Conservation (phyloP, 306 rosid genomes). For the Oemleria cerasiformis region DNA sequence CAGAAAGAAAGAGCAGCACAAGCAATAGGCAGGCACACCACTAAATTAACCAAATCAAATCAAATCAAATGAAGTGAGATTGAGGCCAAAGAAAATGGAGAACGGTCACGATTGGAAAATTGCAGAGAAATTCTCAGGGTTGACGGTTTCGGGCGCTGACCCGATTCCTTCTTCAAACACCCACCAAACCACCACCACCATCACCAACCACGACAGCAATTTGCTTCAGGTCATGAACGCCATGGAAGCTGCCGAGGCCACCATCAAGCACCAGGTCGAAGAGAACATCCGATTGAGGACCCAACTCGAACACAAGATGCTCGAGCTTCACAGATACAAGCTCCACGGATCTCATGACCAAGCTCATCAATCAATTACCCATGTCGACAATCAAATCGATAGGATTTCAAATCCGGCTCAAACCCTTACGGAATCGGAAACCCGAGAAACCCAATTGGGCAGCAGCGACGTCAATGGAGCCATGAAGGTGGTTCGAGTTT, state of each 20-base stretch:
- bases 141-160: slow-evolving; percentile 40
- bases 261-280: slow-evolving; percentile 86
- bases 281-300: slow-evolving; percentile 67
- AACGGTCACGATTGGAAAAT: slow-evolving; percentile 72
- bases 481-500: slow-evolving; percentile 30
- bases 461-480: slow-evolving; percentile 46
- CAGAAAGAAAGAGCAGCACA: too few relatives aligned
- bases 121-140: slow-evolving; percentile 60
- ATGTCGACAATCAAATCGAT: slow-evolving; percentile 36
- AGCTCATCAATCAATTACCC: slow-evolving; percentile 36
- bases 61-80: not conserved
- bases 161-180: slow-evolving; percentile 24
- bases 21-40: not conserved
- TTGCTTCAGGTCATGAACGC: slow-evolving; percentile 89
- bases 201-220: slow-evolving; percentile 48
- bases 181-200: slow-evolving; percentile 18
- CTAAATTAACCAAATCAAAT: not conserved
- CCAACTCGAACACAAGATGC: slow-evolving; percentile 58
- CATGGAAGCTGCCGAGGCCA: slow-evolving; percentile 90
- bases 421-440: not conserved
- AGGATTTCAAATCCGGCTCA: slow-evolving; percentile 25
- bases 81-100: slow-evolving; percentile 54
- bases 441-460: slow-evolving; percentile 31
- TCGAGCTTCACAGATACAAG: slow-evolving; percentile 62
- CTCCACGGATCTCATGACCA: slow-evolving; percentile 45